phyloP scores from a whole-genome alignment of 495 filamentous ascomycete species.

The Durotheca rogersii region DNA sequence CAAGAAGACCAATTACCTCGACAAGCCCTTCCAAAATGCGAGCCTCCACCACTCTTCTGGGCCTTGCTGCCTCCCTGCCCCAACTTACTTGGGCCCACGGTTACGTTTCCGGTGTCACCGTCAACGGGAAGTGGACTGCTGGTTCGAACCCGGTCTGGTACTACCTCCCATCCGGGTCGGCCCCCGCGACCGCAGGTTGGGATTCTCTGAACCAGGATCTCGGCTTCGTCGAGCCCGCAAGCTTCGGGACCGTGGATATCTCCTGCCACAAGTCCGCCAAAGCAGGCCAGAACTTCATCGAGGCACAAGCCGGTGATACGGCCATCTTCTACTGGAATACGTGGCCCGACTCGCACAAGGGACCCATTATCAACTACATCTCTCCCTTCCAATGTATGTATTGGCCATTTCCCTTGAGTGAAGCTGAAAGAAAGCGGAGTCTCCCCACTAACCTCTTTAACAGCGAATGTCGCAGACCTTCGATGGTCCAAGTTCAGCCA shows the following conservation, averaged over 20 bases:
- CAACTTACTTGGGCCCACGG: constrained; percentile 54
- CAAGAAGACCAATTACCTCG: background rate
- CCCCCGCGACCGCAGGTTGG: constrained; percentile 35
- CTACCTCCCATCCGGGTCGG: constrained; percentile 8
- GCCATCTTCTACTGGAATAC: constrained; percentile 49
- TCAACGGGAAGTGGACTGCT: constrained; percentile 47
- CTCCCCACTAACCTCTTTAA: background rate
- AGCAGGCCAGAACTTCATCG: constrained; percentile 32
- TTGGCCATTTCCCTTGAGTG: background rate
- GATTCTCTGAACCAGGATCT: constrained; percentile 50
- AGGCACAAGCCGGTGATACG: constrained; percentile 35
- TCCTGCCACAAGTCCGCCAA: constrained; percentile 45
- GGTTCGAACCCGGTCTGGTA: constrained; percentile 25
- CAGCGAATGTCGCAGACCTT: constrained; percentile 57
- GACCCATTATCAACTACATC: constrained; percentile 53
- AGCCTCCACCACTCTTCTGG: background rate
- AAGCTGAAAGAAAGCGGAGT: background rate
- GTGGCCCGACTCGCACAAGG: constrained; percentile 47
- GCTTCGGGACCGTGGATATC: constrained; percentile 38
- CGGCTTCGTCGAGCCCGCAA: constrained; percentile 51
- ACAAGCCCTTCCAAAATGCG: background rate
- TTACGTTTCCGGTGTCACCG: constrained; percentile 58
- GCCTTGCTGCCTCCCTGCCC: constrained; percentile 2
- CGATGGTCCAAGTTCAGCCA: constrained; percentile 66
- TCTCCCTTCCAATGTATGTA: constrained; percentile 59